Evolutionary conservation across 345 rosid species (phyloP), one percentile per base, ranked within the genome.

Genomic region (Boechera retrofracta): DNA sequence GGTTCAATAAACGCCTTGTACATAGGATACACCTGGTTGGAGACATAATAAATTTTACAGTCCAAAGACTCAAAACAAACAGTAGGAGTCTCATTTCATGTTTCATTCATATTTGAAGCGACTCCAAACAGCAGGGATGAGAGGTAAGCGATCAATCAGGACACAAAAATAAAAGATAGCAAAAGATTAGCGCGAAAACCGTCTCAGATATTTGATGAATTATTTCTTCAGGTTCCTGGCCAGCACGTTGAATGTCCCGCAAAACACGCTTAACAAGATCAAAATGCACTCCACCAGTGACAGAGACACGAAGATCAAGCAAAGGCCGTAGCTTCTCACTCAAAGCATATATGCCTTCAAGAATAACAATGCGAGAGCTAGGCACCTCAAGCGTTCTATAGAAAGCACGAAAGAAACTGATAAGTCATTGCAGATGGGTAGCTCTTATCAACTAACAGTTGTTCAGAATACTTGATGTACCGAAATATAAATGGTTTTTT

Each of bases 1-100:
- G 98, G 99, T 86, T 95, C 99, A 72, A 95, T 92, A 83, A 90
- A 95, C 54, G 99, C 99, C 87, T 95, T 95, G 83, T 95, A 95
- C 99, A 95, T 95, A 5, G 99, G 99, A 83, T 94, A 94, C 41
- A 94, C 97, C 98, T 94, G 86, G 39, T 55, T 26, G 39, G 69
- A 72, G 74, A 42, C 55, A 47, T 67, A 47, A 79, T 5, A 73
- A 13, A 70, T 8, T 32, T 49, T 54, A 47, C 28, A 49, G 7
- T 42, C 39, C 18, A 18, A 39, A 42, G 21, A 63, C 36, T 32
- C 63, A 21, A 54, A 69, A 39, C 6, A 38, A 59, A 54, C 57
- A 52, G 53, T 12, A 5, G 53, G 54, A 39, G 9, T 63, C 63
- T 54, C 36, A 24, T 44, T 28, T 21, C 45, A 74, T 54, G 65